Evolutionary conservation across 306 rosid genomes (phyloP).

Genomic region (Vigna unguiculata): DNA sequence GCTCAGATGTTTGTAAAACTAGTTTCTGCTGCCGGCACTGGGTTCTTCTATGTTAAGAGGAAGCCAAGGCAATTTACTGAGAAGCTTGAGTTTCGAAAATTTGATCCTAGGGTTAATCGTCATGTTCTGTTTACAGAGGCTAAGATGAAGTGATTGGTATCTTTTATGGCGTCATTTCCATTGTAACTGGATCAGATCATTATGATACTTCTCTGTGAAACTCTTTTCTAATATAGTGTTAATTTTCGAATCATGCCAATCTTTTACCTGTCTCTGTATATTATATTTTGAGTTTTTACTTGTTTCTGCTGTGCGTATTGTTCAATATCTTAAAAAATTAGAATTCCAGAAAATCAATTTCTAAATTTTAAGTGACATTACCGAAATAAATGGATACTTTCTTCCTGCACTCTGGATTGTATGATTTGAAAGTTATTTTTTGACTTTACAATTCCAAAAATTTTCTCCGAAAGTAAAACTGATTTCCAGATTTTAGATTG

Average conservation of each 20-base stretch:
- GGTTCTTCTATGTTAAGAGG: slow-evolving; percentile 94
- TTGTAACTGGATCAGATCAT: slow-evolving; percentile 25
- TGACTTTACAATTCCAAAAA: too few relatives aligned
- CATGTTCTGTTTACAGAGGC: slow-evolving; percentile 96
- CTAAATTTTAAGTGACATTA: background rate
- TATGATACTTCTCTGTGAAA: slow-evolving; percentile 11
- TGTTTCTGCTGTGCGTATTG: background rate
- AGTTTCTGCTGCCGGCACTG: slow-evolving; percentile 93
- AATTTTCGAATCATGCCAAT: background rate
- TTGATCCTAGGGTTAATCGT: slow-evolving; percentile 84
- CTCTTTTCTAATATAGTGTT: background rate
- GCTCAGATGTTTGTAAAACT: slow-evolving; percentile 84
- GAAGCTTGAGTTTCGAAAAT: slow-evolving; percentile 92
- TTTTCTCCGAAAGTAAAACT: too few relatives aligned
- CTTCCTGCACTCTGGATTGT: too few relatives aligned
- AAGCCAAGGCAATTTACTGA: slow-evolving; percentile 81
- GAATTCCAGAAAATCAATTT: background rate
- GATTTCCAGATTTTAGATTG: too few relatives aligned
- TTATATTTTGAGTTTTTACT: background rate
- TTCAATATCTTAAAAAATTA: background rate
- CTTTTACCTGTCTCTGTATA: background rate
- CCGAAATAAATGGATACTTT: too few relatives aligned
- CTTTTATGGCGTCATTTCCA: background rate
- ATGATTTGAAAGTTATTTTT: too few relatives aligned
- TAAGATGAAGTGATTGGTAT: slow-evolving; percentile 76